Percentiles rank a stretch among this genome's conserved stretches.
These are phyloP conservation scores for Gynostemma pentaphyllum DNA, from an alignment of 306 rosid genomes.

Conservation along the genomic window DNA sequence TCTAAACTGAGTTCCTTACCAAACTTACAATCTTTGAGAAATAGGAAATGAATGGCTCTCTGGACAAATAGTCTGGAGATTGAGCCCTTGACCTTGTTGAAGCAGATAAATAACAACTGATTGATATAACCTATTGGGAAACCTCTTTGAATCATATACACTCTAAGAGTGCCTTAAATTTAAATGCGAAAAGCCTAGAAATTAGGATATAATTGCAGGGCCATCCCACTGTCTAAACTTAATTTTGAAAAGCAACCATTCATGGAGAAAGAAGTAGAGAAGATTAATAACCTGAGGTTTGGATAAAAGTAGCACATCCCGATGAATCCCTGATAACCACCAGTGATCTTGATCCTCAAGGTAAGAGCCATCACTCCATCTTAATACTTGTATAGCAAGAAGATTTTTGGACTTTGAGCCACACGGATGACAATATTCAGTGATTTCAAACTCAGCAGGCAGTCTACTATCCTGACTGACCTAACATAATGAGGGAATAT, in stretches of 20 bases:
- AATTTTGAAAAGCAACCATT: not conserved
- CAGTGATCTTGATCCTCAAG: conserved; percentile 99
- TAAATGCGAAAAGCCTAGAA: no score
- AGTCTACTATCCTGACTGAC: conserved; percentile 94
- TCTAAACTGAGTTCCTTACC: no score
- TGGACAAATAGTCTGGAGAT: no score
- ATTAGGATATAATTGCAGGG: no score
- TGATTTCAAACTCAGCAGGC: conserved; percentile 92
- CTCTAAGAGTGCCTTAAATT: no score
- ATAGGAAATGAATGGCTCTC: no score
- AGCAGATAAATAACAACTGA: no score
- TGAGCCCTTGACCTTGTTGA: no score
- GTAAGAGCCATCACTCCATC: conserved; percentile 97
- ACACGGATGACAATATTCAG: conserved; percentile 67
- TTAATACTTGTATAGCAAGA: conserved; percentile 82
- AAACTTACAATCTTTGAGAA: no score
- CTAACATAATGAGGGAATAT: conserved; percentile 13
- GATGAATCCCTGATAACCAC: conserved; percentile 92
- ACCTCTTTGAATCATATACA: no score
- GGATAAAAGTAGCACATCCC: conserved; percentile 83
- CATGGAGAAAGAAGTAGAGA: not conserved
- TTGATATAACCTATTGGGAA: no score
- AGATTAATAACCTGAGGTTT: conserved; percentile 61
- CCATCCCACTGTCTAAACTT: no score
- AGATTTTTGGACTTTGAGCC: conserved; percentile 56